Conservation (phyloP, 2,329 filamentous ascomycete species). For the Fusarium cyanostomum region DNA sequence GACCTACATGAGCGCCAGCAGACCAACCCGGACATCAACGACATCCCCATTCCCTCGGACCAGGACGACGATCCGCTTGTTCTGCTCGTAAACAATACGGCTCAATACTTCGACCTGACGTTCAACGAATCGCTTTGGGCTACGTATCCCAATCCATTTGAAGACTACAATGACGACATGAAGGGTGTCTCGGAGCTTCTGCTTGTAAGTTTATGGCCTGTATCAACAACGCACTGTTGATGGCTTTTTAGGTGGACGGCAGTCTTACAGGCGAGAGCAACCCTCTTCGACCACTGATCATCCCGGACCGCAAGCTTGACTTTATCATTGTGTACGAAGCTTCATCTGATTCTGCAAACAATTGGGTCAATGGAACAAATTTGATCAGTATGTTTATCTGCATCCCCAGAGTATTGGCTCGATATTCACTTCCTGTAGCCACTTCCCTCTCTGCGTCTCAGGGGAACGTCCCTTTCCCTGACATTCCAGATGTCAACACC, state of each 20-base stretch:
- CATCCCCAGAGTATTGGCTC: rapidly evolving
- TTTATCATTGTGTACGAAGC: conserved; percentile 48
- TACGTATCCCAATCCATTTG: conserved; percentile 46
- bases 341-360: conserved; percentile 38
- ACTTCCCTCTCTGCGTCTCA: conserved; percentile 31
- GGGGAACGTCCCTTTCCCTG: conserved; percentile 42
- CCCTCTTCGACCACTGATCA: conserved; percentile 43
- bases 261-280: conserved; percentile 45
- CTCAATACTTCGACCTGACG: conserved; percentile 39
- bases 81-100: conserved; percentile 36
- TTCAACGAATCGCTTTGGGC: conserved; percentile 47
- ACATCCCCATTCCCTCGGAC: conserved; percentile 28
- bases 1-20: conserved; percentile 17
- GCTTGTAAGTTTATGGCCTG: conserved; percentile 15
- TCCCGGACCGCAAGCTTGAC: conserved; percentile 41
- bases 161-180: conserved; percentile 42
- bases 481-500: conserved; percentile 41
- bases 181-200: conserved; percentile 37
- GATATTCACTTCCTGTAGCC: neutral
- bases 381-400: conserved; percentile 29
- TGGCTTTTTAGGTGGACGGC: conserved; percentile 40
- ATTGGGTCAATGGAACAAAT: conserved; percentile 44
- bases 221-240: rapidly evolving
- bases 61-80: conserved; percentile 36
- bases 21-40: conserved; percentile 21